These are phyloP conservation scores for Suhomyces sp. DNA, from an alignment of 805 yeast genomes.

Conservation along the genomic window DNA sequence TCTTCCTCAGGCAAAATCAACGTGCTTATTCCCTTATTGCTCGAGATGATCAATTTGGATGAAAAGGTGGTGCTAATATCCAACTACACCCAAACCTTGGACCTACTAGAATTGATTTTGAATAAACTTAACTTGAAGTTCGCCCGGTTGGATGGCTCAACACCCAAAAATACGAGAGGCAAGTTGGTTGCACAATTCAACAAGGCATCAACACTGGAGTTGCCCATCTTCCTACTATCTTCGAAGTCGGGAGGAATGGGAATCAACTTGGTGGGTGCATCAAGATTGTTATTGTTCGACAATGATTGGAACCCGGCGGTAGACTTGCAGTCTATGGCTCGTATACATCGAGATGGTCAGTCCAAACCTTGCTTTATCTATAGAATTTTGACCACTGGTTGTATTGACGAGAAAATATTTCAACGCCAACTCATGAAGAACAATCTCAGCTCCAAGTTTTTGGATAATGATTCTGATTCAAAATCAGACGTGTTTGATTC, in stretches of 20 bases:
- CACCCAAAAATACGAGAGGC: slow-evolving; percentile 65
- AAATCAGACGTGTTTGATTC: slow-evolving; percentile 66
- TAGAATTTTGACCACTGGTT: slow-evolving; percentile 80
- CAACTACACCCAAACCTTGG: slow-evolving; percentile 83
- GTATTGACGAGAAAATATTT: slow-evolving; percentile 89
- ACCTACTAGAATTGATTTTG: slow-evolving; percentile 62
- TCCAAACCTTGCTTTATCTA: slow-evolving; percentile 73
- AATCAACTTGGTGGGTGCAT: slow-evolving; percentile 84
- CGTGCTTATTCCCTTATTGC: slow-evolving; percentile 55
- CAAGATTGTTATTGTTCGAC: slow-evolving; percentile 79
- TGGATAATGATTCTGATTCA: slow-evolving; percentile 39
- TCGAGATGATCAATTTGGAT: slow-evolving; percentile 38
- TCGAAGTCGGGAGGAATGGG: slow-evolving; percentile 96
- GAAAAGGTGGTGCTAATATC: slow-evolving; percentile 88
- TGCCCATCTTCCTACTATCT: slow-evolving; percentile 71
- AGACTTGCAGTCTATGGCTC: slow-evolving; percentile 92
- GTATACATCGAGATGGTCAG: slow-evolving; percentile 95
- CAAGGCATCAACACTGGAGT: slow-evolving; percentile 32
- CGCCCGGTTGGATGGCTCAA: slow-evolving; percentile 78
- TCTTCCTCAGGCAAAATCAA: slow-evolving; percentile 57
- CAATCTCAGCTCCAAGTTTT: slow-evolving; percentile 70
- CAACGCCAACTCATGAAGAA: slow-evolving; percentile 87
- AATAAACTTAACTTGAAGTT: slow-evolving; percentile 48
- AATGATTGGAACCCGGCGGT: slow-evolving; percentile 97
- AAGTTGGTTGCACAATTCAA: slow-evolving; percentile 69